Base-by-base conservation (phyloP, 257 asterid genomes). In the Solanum lignicaule region DNA sequence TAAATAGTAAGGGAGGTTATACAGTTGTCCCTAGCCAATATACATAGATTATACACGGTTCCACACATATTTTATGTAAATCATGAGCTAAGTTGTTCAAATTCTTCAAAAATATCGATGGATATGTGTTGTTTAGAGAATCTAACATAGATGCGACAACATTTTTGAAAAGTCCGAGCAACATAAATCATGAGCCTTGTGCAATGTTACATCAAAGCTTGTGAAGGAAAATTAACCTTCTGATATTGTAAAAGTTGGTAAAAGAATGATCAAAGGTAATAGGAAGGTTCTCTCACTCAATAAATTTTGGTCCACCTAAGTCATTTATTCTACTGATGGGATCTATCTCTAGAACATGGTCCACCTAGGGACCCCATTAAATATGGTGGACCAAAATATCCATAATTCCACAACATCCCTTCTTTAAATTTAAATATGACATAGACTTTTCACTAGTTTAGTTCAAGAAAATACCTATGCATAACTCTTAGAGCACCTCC, bases 371-470 rank as follows among this genome's bases (percentile, higher is more conserved):
- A 1, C 81, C 94, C 94, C 92, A 88, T 90, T 92, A 78, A 92
- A 91, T 93, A 89, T 36, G 71, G 93, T 91, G 97, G 98, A 65
- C 94, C 98, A 87, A 86, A 52, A 32, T 88, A 87, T 91, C 90
- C 94, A 93, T 93, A 86, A 93, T 88, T 93, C 90, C 91, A 87
- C 89, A 87, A 89, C 94, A 91, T 88, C 94, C 90, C 93, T 92
- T 88, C 39, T 76, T 76, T 39, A 88, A 88, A 87, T 92, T 92
- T 90, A 92, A 93, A 92, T 94, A 93, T 92, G 95, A 90, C 66
- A 88, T 86, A 85, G 92, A 95, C 98, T 86, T 90, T 91, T 90
- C 95, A 91, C 90, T 90, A 92, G 81, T 91, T 90, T 84, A 76
- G 87, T 86, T 89, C 73, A 93, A 87, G 92, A 89, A 62, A 91